phyloP scores from a whole-genome alignment of 2,329 filamentous ascomycete genomes.

The Aspergillus felis region DNA sequence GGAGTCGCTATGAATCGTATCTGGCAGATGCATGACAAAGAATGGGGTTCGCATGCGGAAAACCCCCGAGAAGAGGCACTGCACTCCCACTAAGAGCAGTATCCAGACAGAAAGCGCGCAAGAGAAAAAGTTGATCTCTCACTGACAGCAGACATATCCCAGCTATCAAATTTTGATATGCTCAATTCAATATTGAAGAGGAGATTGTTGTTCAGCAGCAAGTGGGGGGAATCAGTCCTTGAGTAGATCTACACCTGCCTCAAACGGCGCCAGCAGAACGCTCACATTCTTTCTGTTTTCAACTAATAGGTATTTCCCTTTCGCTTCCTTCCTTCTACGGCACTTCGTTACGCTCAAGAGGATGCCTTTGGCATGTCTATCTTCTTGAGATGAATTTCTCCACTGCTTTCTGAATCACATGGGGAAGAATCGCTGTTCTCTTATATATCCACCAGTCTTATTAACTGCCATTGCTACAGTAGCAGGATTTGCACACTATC shows the following conservation, averaged over 20 bases:
- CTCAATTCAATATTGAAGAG: not conserved
- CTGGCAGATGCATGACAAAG: not conserved
- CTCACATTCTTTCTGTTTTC: not conserved
- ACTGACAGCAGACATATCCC: not conserved
- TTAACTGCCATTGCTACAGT: not conserved
- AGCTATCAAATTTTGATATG: not conserved
- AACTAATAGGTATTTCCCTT: not conserved
- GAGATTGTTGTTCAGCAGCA: not conserved
- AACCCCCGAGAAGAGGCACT: not conserved
- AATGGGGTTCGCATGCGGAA: not conserved
- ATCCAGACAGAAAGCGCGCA: not conserved
- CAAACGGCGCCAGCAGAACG: not conserved
- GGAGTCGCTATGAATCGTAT: not conserved
- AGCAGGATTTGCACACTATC: not conserved
- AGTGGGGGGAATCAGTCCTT: not conserved
- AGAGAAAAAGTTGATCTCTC: not conserved
- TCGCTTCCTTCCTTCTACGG: not conserved
- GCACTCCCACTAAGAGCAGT: not conserved
- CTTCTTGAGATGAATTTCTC: not conserved
- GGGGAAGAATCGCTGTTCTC: not conserved
- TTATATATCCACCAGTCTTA: not conserved
- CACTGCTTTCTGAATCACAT: not conserved
- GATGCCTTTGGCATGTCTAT: not conserved
- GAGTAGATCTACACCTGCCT: conserved; percentile 1
- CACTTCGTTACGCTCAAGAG: not conserved